Evolutionary conservation across 2,329 filamentous ascomycete genomes (phyloP), one percentile per base, ranked within the genome.

Genomic region (Apiospora hydei): DNA sequence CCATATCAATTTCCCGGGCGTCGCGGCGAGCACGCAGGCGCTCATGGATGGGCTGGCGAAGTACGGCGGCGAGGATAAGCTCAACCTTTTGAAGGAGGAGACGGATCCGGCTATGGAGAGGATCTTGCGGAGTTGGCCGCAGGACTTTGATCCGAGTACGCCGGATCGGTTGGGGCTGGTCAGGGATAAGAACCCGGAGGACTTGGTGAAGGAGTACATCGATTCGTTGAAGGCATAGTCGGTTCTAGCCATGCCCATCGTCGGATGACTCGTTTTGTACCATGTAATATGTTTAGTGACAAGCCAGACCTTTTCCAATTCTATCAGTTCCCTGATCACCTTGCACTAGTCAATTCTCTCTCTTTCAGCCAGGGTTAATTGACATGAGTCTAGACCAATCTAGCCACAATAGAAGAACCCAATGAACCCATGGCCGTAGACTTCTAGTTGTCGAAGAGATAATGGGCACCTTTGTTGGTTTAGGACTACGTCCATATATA

Each of bases 111-210:
- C 82, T 34, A 82, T 88, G 72, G 88, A 90, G 80, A 82, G 83
- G 74, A 89, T 92, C 72, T 80, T 92, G 78, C 84, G 88, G 74
- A 88, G 88, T 73, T 91, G 90, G 90, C 86, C 88, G 14, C 85
- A 86, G 72, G 85, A 87, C 71, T 87, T 90, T 76, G 88, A 90
- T 76, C 87, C 87, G 57, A 81, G 78, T 11, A 84, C 86, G 73
- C 84, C 88, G 11, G 80, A 88, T 70, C 82, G 78, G 67, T 76
- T 91, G 69, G 89, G 89, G 0, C 83, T 89, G 72, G 81, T 84
- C 69, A 81, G 82, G 64, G 89, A 90, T 76, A 79, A 83, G 71
- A 85, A 83, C 11, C 88, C 86, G 71, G 88, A 90, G 75, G 82
- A 86, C 67, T 81, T 89, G 7, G 88, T 91, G 14, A 84, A 83